Evolutionary conservation across 345 rosid genomes (phyloP).

Genomic region (Populus euphratica): DNA sequence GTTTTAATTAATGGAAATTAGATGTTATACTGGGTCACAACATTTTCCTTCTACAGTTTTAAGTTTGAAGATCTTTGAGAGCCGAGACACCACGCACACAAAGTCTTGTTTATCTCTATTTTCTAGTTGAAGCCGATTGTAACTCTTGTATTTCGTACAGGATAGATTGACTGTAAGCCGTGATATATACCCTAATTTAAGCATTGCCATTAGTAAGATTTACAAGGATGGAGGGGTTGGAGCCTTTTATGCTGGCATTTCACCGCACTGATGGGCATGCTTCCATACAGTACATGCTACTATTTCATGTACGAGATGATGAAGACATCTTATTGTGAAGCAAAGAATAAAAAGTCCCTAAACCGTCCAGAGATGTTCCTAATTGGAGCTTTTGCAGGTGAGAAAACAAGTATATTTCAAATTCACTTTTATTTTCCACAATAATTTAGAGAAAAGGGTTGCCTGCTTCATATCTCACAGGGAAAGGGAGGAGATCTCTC

Average conservation of each 20-base stretch:
- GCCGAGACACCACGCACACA: not conserved
- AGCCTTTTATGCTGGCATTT: slow-evolving; percentile 78
- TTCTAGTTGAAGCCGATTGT: slow-evolving; percentile 8
- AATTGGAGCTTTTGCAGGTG: slow-evolving; percentile 89
- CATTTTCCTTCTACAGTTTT: not conserved
- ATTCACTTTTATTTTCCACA: not conserved
- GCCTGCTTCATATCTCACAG: not conserved
- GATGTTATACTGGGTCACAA: not conserved
- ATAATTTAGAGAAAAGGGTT: not conserved
- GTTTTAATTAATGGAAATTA: not conserved
- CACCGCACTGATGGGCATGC: slow-evolving; percentile 94
- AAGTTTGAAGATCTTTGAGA: not conserved
- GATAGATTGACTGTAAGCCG: slow-evolving; percentile 91
- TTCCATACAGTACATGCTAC: slow-evolving; percentile 94
- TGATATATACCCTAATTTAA: slow-evolving; percentile 74
- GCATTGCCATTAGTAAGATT: slow-evolving; percentile 71
- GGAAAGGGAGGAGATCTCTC: not conserved
- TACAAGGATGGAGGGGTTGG: slow-evolving; percentile 77
- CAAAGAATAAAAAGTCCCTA: slow-evolving; percentile 74
- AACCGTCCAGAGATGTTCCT: slow-evolving; percentile 91
- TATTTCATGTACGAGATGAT: slow-evolving; percentile 86
- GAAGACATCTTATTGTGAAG: slow-evolving; percentile 66
- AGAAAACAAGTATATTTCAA: slow-evolving; percentile 7
- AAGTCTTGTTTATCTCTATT: not conserved
- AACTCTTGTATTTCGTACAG: slow-evolving; percentile 41